phyloP scores from a whole-genome alignment of 2,329 filamentous ascomycete genomes.

The Shiraia bambusicola region DNA sequence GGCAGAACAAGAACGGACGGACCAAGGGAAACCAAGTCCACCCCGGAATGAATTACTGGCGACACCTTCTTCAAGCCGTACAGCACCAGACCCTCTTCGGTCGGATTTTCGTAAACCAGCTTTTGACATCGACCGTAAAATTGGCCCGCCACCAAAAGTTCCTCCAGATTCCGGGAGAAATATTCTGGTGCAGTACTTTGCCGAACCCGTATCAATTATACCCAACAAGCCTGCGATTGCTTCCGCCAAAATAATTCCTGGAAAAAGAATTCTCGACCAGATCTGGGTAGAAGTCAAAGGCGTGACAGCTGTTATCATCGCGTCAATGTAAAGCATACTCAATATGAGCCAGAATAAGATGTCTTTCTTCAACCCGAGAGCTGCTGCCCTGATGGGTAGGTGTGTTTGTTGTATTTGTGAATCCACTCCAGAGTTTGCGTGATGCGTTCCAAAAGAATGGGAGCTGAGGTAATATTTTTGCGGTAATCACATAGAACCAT shows the following conservation, averaged over 20 bases:
- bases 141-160: conserved; percentile 2
- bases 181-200: background rate
- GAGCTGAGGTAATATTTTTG: conserved; percentile 4
- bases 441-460: conserved; percentile 6
- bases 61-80: no score
- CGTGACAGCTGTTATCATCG: conserved; percentile 14
- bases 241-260: background rate
- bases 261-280: conserved; percentile 2
- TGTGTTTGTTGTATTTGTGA: conserved; percentile 1
- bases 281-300: conserved; percentile 16
- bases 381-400: background rate
- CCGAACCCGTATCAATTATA: no score
- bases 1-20: background rate
- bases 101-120: conserved; percentile 7
- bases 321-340: conserved; percentile 12
- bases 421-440: conserved; percentile 19
- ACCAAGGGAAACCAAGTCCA: no score
- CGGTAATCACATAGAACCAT: conserved; percentile 10
- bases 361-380: background rate
- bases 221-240: no score
- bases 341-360: background rate
- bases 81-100: background rate
- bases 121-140: conserved; percentile 1
- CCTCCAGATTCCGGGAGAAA: conserved; percentile 7
- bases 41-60: no score